A percentile compares a stretch with the other conserved stretches of the same genome.
Conservation (phyloP, 768 basidiomycete species). For the Naganishia randhawae region DNA sequence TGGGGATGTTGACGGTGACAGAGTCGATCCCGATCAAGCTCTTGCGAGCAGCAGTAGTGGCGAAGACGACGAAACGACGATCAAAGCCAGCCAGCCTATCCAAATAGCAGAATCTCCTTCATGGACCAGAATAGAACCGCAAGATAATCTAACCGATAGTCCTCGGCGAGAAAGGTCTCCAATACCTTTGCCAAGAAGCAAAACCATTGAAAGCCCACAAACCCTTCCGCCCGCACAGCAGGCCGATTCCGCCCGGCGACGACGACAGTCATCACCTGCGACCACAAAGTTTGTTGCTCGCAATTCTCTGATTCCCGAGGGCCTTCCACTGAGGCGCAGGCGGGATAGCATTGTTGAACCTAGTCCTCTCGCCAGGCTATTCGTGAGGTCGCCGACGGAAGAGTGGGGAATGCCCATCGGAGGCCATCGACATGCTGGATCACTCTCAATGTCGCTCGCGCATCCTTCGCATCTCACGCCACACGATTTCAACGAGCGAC, state of each 20-base stretch:
- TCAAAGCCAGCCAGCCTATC: conserved; percentile 20
- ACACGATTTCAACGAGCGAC: neutral
- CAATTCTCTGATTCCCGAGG: conserved; percentile 12
- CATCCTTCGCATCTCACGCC: conserved; percentile 14
- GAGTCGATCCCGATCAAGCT: conserved; percentile 3
- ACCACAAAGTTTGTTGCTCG: neutral
- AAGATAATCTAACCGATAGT: neutral
- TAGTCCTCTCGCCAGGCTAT: conserved; percentile 46
- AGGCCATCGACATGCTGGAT: conserved; percentile 18
- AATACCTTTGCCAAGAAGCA: conserved; percentile 18
- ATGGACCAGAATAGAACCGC: neutral
- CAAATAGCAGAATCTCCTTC: conserved; percentile 4
- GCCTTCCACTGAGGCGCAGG: conserved; percentile 30
- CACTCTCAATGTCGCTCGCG: conserved; percentile 28
- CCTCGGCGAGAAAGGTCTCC: neutral
- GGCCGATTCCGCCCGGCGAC: conserved; percentile 15
- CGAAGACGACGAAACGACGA: conserved; percentile 27
- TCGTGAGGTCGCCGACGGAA: conserved; percentile 33
- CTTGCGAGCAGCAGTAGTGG: conserved; percentile 20
- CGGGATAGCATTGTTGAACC: conserved; percentile 46
- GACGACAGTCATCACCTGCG: conserved; percentile 23
- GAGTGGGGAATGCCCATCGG: conserved; percentile 28
- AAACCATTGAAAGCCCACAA: neutral
- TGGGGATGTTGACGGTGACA: conserved; percentile 35
- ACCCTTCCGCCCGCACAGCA: conserved; percentile 22